phyloP scores from a whole-genome alignment of 2,329 filamentous ascomycete genomes.

The Pseudocercospora fuligena region DNA sequence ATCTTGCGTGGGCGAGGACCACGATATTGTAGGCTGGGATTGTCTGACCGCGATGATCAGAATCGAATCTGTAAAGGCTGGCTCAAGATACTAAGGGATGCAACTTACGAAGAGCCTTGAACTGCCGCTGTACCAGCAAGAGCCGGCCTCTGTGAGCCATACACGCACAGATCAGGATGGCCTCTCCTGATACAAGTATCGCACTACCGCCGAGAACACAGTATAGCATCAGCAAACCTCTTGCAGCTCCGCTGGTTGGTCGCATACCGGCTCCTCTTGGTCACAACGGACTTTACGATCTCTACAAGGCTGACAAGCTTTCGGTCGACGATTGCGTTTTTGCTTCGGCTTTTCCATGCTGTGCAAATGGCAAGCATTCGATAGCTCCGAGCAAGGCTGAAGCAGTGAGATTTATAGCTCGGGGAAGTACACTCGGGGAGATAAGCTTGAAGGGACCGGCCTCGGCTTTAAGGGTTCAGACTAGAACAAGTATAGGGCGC shows the following conservation, averaged over 20 bases:
- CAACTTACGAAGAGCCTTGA: not conserved
- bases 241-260: not conserved
- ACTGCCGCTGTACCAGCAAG: not conserved
- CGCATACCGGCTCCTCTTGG: constrained; percentile 6
- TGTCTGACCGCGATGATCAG: not conserved
- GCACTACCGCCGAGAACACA: not conserved
- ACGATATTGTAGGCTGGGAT: not conserved
- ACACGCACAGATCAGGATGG: constrained; percentile 11
- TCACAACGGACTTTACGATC: constrained; percentile 15
- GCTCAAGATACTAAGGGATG: too few species aligned
- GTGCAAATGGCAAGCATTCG: not conserved
- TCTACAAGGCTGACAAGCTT: constrained; percentile 17
- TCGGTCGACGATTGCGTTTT: constrained; percentile 14
- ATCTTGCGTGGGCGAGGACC: not conserved
- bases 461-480: not conserved
- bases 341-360: constrained; percentile 4
- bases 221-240: not conserved
- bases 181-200: constrained; percentile 7
- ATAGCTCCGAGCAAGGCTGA: not conserved
- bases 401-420: not conserved
- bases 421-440: not conserved
- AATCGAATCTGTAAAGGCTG: not conserved
- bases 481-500: not conserved
- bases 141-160: not conserved
- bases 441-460: not conserved